Conservation (phyloP, 2,329 filamentous ascomycete species). For the Neofusicoccum parvum region DNA sequence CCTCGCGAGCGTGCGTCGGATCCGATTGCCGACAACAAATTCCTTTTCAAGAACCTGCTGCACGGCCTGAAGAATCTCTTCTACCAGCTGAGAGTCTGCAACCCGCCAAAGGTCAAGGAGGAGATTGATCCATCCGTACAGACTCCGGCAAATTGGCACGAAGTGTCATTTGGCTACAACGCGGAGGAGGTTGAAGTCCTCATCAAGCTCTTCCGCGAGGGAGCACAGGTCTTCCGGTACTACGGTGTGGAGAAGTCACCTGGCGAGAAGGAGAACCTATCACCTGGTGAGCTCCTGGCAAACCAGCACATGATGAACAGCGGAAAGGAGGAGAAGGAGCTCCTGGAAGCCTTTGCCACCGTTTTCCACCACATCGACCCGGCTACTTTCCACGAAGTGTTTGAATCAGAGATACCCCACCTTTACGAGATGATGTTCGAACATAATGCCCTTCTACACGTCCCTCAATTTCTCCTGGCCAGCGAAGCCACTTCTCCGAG, state of each 20-base stretch:
- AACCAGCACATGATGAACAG: slow-evolving; percentile 89
- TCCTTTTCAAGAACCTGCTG: slow-evolving; percentile 94
- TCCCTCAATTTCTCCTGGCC: slow-evolving; percentile 98
- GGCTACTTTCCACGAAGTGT: slow-evolving; percentile 97
- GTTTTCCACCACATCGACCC: slow-evolving; percentile 99
- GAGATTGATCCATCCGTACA: slow-evolving; percentile 70
- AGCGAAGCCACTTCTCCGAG: slow-evolving; percentile 96
- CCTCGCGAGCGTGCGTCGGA: slow-evolving; percentile 86
- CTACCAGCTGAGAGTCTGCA: slow-evolving; percentile 90
- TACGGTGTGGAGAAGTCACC: slow-evolving; percentile 85
- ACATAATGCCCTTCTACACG: slow-evolving; percentile 88
- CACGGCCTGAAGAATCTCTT: slow-evolving; percentile 96
- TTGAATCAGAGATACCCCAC: slow-evolving; percentile 94
- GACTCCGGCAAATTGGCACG: slow-evolving; percentile 87
- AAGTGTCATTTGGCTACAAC: slow-evolving; percentile 94
- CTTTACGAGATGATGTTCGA: slow-evolving; percentile 98
- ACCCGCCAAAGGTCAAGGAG: slow-evolving; percentile 60
- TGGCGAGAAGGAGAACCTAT: slow-evolving; percentile 72
- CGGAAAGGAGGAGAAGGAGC: slow-evolving; percentile 93
- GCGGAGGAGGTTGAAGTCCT: slow-evolving; percentile 97
- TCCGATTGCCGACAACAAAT: slow-evolving; percentile 95
- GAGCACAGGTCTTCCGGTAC: slow-evolving; percentile 94
- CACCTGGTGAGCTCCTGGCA: slow-evolving; percentile 87
- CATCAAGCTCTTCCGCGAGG: slow-evolving; percentile 95
- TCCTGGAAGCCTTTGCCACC: slow-evolving; percentile 95